Base-by-base conservation (phyloP, 768 basidiomycete genomes). In the Lentinula raphanica region DNA sequence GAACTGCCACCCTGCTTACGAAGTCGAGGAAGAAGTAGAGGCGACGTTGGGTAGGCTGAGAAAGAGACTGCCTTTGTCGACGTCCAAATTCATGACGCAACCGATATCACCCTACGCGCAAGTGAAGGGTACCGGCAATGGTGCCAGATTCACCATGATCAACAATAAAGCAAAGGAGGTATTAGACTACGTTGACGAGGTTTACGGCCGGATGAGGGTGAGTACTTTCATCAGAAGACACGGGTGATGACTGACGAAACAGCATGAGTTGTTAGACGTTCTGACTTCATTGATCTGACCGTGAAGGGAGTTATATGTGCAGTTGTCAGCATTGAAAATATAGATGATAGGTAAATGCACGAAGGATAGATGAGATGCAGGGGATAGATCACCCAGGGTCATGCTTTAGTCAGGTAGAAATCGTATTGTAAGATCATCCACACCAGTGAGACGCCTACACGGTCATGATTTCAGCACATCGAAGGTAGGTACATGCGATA, bases 341-440 rank as follows among this genome's bases (percentile, higher is more conserved):
- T 29, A 29, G n/a, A 29, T 11, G 4, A 49, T 49, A 7, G 13
- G 31, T 9, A 31, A 17, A 40, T 17, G 19, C 5, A 19, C 19
- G 39, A 12, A 40, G 17, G 39, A 15, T 36, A 36, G 35, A 36
- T 40, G 39, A 40, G 32, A 42, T 42, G 12, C 40, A 44, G 0
- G n/a, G n/a, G n/a, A 40, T 17, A 44, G 19, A 44, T 44, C 42
- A 25, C 42, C 21, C 42, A 12, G 12, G 12, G 12, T n/a, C 23
- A 50, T 50, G 12, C 11, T 50, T 50, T 17, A 4, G 31, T 35
- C 19, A 94, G 82, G 71, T 95, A 95, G 71, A 83, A 90, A 49
- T 86, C 81, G 66, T 93, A 92, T 66, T 93, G 88, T 21, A 73
- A 74, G 63, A 90, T 73, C 93, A 95, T 95, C 93, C 93, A 95